These are phyloP conservation scores for Starmerella khaoyaiensis DNA, from an alignment of 805 yeast genomes.

Conservation along the genomic window DNA sequence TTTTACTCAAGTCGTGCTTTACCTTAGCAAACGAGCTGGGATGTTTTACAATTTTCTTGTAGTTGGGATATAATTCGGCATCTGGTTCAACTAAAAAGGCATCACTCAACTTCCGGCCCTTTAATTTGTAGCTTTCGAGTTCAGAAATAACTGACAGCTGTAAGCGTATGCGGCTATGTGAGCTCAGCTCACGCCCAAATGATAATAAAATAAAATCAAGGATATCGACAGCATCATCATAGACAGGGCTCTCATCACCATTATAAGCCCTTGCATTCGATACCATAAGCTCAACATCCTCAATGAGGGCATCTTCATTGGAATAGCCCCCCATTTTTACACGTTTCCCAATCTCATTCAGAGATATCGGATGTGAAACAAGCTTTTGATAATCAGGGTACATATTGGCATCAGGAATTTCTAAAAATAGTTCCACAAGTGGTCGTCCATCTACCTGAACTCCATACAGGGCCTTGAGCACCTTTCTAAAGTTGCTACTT, in stretches of 20 bases:
- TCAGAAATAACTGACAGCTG: slow-evolving; percentile 20
- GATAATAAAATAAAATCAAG: slow-evolving; percentile 44
- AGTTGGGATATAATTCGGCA: slow-evolving; percentile 62
- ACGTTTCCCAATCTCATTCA: slow-evolving; percentile 49
- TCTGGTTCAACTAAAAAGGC: slow-evolving; percentile 70
- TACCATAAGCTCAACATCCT: slow-evolving; percentile 54
- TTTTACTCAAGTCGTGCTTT: slow-evolving; percentile 36
- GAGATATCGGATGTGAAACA: slow-evolving; percentile 52
- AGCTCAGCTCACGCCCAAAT: slow-evolving; percentile 28
- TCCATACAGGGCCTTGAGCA: slow-evolving; percentile 17
- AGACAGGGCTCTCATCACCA: slow-evolving; percentile 52
- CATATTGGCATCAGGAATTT: slow-evolving; percentile 56
- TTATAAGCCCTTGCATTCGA: slow-evolving; percentile 63
- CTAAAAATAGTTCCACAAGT: slow-evolving; percentile 42
- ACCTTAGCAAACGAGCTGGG: slow-evolving; percentile 66
- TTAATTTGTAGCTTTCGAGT: slow-evolving; percentile 21
- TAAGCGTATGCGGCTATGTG: slow-evolving; percentile 17
- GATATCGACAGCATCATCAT: slow-evolving; percentile 47
- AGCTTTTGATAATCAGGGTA: slow-evolving; percentile 71
- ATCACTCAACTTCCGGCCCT: slow-evolving; percentile 41
- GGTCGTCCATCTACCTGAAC: slow-evolving; percentile 19
- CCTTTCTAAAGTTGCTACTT: slow-evolving; percentile 14
- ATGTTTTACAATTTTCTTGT: slow-evolving; percentile 52
- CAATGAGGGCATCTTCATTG: slow-evolving; percentile 33
- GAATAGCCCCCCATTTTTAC: slow-evolving; percentile 30